These are phyloP conservation scores for Clitocybe nebularis DNA, from an alignment of 1,284 basidiomycete species.

Conservation along the genomic window DNA sequence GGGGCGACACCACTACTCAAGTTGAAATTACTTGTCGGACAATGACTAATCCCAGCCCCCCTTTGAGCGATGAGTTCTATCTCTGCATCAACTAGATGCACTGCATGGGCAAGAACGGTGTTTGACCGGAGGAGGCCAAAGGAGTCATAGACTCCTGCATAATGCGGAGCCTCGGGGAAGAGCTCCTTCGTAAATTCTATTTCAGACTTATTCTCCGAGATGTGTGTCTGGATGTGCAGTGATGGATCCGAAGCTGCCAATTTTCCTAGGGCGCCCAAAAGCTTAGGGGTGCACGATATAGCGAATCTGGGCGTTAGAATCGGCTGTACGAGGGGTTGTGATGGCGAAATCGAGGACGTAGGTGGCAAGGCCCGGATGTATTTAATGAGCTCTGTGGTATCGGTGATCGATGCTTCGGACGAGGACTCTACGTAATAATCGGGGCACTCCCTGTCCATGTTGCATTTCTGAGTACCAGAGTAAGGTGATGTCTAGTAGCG, in stretches of 20 bases:
- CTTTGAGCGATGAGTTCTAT: constrained; percentile 66
- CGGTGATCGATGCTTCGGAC: constrained; percentile 49
- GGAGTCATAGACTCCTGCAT: constrained; percentile 81
- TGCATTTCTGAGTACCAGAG: constrained; percentile 84
- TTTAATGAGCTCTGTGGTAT: constrained; percentile 64
- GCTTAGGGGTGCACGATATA: constrained; percentile 80
- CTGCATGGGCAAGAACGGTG: constrained; percentile 90
- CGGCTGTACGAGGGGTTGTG: constrained; percentile 69
- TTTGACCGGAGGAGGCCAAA: constrained; percentile 74
- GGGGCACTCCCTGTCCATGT: constrained; percentile 84
- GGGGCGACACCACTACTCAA: constrained; percentile 80
- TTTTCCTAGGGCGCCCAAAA: constrained; percentile 63
- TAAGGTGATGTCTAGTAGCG: background rate
- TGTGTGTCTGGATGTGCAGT: constrained; percentile 89
- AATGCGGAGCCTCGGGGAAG: constrained; percentile 60
- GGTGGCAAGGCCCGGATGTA: constrained; percentile 61
- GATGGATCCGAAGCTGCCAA: constrained; percentile 52
- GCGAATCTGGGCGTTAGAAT: constrained; percentile 95
- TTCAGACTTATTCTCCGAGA: constrained; percentile 84
- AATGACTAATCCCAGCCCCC: constrained; percentile 84
- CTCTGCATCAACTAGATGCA: constrained; percentile 76
- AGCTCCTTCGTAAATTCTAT: constrained; percentile 62
- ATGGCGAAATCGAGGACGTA: constrained; percentile 16
- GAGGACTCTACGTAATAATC: constrained; percentile 72
- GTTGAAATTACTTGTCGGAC: constrained; percentile 92